Conservation (phyloP, 2,329 filamentous ascomycete species). For the Fusarium citri region DNA sequence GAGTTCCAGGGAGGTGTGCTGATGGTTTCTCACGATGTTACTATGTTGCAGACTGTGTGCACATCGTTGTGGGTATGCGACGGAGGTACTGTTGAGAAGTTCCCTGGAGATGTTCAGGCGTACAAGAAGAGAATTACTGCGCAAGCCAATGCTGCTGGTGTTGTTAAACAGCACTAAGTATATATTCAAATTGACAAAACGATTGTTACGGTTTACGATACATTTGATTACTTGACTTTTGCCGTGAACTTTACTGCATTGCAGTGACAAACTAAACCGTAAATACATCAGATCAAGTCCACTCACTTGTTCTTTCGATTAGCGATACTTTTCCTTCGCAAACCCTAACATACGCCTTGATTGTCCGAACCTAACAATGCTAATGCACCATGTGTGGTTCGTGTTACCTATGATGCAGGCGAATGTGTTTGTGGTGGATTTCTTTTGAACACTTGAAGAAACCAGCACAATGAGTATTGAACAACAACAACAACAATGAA, state of each 20-base stretch:
- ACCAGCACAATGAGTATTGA: slow-evolving; percentile 1
- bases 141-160: slow-evolving; percentile 88
- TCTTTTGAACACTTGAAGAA: slow-evolving; percentile 12
- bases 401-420: slow-evolving; percentile 25
- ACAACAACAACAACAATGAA: slow-evolving; percentile 10
- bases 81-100: slow-evolving; percentile 92
- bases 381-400: slow-evolving; percentile 15
- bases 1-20: slow-evolving; percentile 94
- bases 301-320: background rate
- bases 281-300: background rate
- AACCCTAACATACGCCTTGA: slow-evolving; percentile 14
- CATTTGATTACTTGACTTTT: background rate
- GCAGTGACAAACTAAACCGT: background rate
- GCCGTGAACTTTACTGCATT: background rate
- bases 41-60: slow-evolving; percentile 97
- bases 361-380: slow-evolving; percentile 5
- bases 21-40: slow-evolving; percentile 99
- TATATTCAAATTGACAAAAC: slow-evolving; percentile 15
- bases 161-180: slow-evolving; percentile 74
- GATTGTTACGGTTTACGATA: background rate
- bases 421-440: slow-evolving; percentile 4
- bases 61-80: slow-evolving; percentile 97
- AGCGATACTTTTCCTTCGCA: background rate
- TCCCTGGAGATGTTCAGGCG: slow-evolving; percentile 91
- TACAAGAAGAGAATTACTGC: slow-evolving; percentile 97